phyloP scores from a whole-genome alignment of 352 stramenopile species.

The Phytophthora macrochlamydospora region DNA sequence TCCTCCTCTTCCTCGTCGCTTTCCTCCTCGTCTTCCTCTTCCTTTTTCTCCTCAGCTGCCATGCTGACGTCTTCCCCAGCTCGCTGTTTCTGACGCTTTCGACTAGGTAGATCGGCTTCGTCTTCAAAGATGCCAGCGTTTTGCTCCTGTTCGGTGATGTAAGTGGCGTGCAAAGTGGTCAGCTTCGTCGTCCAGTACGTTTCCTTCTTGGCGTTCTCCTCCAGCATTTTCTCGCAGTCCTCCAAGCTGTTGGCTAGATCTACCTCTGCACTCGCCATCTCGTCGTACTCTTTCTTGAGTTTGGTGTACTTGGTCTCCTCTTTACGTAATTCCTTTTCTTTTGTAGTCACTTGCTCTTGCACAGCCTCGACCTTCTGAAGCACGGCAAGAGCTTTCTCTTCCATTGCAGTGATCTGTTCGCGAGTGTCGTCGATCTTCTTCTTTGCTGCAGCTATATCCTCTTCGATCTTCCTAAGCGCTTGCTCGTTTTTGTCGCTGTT shows the following conservation, averaged over 20 bases:
- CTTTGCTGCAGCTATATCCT: slow-evolving; percentile 78
- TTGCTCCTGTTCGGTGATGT: slow-evolving; percentile 71
- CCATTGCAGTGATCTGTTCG: slow-evolving; percentile 91
- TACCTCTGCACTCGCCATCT: slow-evolving; percentile 91
- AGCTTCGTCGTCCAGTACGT: slow-evolving; percentile 86
- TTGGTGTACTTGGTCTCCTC: slow-evolving; percentile 85
- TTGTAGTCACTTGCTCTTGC: slow-evolving; percentile 88
- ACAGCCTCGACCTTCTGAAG: slow-evolving; percentile 92
- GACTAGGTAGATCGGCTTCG: slow-evolving; percentile 41
- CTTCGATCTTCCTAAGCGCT: slow-evolving; percentile 62
- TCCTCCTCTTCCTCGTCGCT: slow-evolving; percentile 45
- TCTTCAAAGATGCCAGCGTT: slow-evolving; percentile 79
- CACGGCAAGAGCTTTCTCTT: slow-evolving; percentile 92
- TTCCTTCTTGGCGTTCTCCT: slow-evolving; percentile 92
- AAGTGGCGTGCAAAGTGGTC: slow-evolving; percentile 62
- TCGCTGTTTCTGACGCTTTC: slow-evolving; percentile 53
- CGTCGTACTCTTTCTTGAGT: slow-evolving; percentile 90
- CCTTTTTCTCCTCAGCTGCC: slow-evolving; percentile 44
- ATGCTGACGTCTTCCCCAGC: slow-evolving; percentile 33
- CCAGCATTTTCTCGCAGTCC: slow-evolving; percentile 92
- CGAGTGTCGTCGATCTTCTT: slow-evolving; percentile 87
- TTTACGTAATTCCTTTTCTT: slow-evolving; percentile 80
- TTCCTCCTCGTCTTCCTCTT: slow-evolving; percentile 39
- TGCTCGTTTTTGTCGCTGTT: slow-evolving; percentile 74
- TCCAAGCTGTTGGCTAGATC: slow-evolving; percentile 94